These are phyloP conservation scores for Quercus tomentella DNA, from an alignment of 331 rosid species.

Conservation along the genomic window DNA sequence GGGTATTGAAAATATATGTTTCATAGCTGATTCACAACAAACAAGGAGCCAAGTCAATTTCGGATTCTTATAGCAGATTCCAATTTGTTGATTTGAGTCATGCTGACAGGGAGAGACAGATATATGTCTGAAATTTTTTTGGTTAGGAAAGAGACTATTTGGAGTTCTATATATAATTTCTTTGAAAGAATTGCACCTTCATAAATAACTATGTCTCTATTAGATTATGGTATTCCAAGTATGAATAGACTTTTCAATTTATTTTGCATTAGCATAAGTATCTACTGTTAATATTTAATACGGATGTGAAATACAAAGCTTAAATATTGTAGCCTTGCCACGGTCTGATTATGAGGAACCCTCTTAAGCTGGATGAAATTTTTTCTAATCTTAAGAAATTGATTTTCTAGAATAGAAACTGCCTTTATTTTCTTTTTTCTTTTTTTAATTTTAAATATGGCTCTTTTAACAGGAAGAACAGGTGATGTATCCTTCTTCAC, in stretches of 20 bases:
- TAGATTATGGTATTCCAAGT: neutral
- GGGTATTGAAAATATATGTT: neutral
- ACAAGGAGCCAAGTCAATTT: neutral
- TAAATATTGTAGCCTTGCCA: neutral
- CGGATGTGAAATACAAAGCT: neutral
- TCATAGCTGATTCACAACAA: neutral
- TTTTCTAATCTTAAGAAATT: no score
- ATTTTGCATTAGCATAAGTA: neutral
- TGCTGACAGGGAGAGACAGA: neutral
- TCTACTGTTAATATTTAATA: no score
- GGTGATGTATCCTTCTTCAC: constrained; percentile 69
- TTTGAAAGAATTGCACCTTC: neutral
- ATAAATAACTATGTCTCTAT: neutral
- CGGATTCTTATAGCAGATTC: neutral
- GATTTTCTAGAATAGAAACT: neutral
- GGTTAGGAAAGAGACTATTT: neutral
- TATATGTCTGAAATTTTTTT: neutral
- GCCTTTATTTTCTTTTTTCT: neutral
- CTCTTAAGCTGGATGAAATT: neutral
- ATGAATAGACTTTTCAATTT: neutral
- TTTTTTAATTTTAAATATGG: neutral
- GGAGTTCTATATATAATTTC: neutral
- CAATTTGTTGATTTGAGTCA: neutral
- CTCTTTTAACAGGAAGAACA: constrained; percentile 74
- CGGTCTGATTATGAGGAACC: neutral